Evolutionary conservation across 352 stramenopile genomes (phyloP), one percentile per base, ranked within the genome.

Genomic region (Thalassiosira exigua): DNA sequence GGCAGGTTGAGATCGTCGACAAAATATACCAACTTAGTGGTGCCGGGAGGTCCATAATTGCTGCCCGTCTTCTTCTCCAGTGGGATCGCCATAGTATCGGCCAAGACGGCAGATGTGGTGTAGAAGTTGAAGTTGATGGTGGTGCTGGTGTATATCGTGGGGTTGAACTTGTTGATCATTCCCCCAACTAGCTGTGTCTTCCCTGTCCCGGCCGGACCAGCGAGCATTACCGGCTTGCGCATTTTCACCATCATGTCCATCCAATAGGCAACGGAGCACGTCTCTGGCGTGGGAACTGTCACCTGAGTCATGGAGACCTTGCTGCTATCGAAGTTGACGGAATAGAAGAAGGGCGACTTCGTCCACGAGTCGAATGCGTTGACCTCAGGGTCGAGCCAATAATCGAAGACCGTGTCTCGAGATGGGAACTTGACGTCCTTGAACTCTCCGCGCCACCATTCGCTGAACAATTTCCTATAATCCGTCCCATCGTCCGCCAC

Each of bases 61-160:
- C 94, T 89, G 0, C 96, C 96, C 1, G 95, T 98, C 21, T 96
- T 94, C 84, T 98, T 98, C 78, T 98, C 96, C 51, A 98, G 98
- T 19, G 97, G 93, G 2, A 96, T 95, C 70, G 98, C 96, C 50
- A 98, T 90, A 64, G 98, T 96, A 66, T 97, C 90, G 65, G 97
- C 94, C 11, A 98, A 86, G 57, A 96, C 96, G 79, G 93, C 95
- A 24, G 94, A 98, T 78, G 97, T 95, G 0, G 94, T 98, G 87
- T 97, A 98, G 86, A 97, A 98, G 73, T 96, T 98, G 94, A 98
- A 98, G 83, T 97, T 98, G 73, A 98, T 97, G 60, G 92, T 98
- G 22, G 94, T 95, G 79, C 94, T 97, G 32, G 64, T 4, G 50
- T 81, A 75, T n/a, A 67, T 61, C 0, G 60, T 74, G 51, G 58